These are phyloP conservation scores for Annulohypoxylon stygium DNA, from an alignment of 495 filamentous ascomycete species.

Conservation along the genomic window DNA sequence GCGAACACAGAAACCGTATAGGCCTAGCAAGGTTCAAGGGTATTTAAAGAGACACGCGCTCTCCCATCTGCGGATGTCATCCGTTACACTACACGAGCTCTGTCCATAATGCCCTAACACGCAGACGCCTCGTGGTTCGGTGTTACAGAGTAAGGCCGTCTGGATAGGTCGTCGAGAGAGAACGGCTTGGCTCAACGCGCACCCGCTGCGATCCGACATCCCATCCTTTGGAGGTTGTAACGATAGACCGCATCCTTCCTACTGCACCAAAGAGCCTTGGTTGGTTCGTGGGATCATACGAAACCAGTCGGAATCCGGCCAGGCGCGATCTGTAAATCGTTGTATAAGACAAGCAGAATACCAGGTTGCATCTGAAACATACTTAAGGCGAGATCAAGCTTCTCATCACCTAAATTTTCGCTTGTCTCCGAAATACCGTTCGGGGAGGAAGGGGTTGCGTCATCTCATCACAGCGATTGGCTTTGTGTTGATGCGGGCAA, in stretches of 20 bases:
- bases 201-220: conserved; percentile 8
- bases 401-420: conserved; percentile 3
- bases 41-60: conserved; percentile 36
- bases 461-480: conserved; percentile 31
- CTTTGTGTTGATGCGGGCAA: conserved; percentile 30
- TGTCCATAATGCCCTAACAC: conserved; percentile 22
- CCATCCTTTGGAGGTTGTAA: conserved; percentile 13
- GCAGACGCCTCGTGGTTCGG: conserved; percentile 40
- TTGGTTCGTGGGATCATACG: background rate
- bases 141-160: conserved; percentile 22
- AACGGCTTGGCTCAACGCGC: background rate
- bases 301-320: background rate
- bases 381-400: background rate
- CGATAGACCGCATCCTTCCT: background rate
- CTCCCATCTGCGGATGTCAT: conserved; percentile 31
- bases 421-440: conserved; percentile 29
- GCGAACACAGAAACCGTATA: conserved; percentile 22
- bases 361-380: conserved; percentile 2
- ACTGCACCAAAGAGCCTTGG: background rate
- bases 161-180: conserved; percentile 18
- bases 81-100: conserved; percentile 37
- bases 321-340: background rate
- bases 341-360: conserved; percentile 4
- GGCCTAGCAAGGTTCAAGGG: conserved; percentile 38
- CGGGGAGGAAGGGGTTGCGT: conserved; percentile 40